Evolutionary conservation across 1,139 yeast species (phyloP).

Genomic region (Martiniozyma asiatica): DNA sequence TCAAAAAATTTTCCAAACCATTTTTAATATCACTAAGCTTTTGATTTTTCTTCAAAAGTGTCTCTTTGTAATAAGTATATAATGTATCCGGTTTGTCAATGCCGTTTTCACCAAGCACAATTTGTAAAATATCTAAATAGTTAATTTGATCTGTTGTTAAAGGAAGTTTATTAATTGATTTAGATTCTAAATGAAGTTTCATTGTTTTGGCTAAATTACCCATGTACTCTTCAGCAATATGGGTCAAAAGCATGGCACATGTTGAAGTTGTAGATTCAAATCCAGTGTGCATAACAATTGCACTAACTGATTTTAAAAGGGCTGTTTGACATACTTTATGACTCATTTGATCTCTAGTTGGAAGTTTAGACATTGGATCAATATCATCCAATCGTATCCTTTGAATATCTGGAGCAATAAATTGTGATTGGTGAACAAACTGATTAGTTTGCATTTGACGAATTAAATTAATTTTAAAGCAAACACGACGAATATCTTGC

Average conservation of each 20-base stretch:
- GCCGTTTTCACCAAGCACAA: slow-evolving; percentile 75
- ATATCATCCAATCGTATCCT: slow-evolving; percentile 56
- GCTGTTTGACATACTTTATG: slow-evolving; percentile 53
- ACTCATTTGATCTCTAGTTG: slow-evolving; percentile 49
- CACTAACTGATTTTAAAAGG: slow-evolving; percentile 59
- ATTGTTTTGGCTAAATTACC: slow-evolving; percentile 63
- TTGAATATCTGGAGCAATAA: slow-evolving; percentile 59
- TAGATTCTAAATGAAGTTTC: slow-evolving; percentile 58
- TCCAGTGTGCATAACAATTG: slow-evolving; percentile 85
- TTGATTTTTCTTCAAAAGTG: slow-evolving; percentile 53
- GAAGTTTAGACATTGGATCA: slow-evolving; percentile 67
- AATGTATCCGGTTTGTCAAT: slow-evolving; percentile 68
- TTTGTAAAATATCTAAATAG: slow-evolving; percentile 38
- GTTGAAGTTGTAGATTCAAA: slow-evolving; percentile 73
- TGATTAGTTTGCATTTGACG: slow-evolving; percentile 86
- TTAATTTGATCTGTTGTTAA: slow-evolving; percentile 24
- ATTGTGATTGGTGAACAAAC: slow-evolving; percentile 61
- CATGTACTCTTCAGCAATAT: slow-evolving; percentile 71
- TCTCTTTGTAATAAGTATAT: slow-evolving; percentile 64
- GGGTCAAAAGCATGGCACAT: slow-evolving; percentile 73
- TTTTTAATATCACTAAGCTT: slow-evolving; percentile 58
- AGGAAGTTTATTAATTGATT: slow-evolving; percentile 34
- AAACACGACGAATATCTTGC: slow-evolving; percentile 78
- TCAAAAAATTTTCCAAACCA: slow-evolving; percentile 63
- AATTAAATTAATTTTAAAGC: slow-evolving; percentile 80